Conservation (phyloP, 192 early-diverging fungal genomes). For the Kickxella alabastrina region DNA sequence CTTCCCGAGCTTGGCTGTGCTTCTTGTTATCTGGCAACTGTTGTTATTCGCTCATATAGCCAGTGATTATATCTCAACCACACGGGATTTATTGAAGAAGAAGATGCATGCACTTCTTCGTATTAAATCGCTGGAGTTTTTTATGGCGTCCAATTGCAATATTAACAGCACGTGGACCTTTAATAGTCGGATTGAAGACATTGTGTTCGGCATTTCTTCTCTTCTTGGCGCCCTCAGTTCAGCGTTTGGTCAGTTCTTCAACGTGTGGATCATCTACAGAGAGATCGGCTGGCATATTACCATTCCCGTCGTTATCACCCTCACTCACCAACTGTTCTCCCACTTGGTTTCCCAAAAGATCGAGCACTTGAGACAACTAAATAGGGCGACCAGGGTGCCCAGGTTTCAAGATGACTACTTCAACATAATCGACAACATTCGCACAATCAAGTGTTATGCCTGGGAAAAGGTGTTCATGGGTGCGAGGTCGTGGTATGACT, state of each 20-base stretch:
- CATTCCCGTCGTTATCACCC: constrained; percentile 17
- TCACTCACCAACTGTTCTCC: too few species aligned
- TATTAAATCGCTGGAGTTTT: constrained; percentile 1
- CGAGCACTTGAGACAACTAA: not conserved
- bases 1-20: not conserved
- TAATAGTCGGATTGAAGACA: not conserved
- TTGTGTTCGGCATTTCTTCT: not conserved
- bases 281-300: constrained; percentile 25
- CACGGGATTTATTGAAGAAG: too few species aligned
- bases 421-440: constrained; percentile 47
- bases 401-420: constrained; percentile 3
- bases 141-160: not conserved
- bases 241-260: constrained; percentile 2
- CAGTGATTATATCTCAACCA: not conserved
- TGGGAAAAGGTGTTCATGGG: constrained; percentile 48
- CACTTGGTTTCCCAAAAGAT: constrained; percentile 9
- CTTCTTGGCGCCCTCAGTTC: not conserved
- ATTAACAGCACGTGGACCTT: not conserved
- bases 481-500: not conserved
- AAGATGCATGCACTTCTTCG: too few species aligned
- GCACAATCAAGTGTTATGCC: constrained; percentile 64
- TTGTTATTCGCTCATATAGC: not conserved
- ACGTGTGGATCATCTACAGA: constrained; percentile 20
- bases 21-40: constrained; percentile 6
- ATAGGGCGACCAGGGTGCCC: not conserved